These are phyloP conservation scores for Orbilia oligospora DNA, from an alignment of 2,329 filamentous ascomycete genomes.

Conservation along the genomic window DNA sequence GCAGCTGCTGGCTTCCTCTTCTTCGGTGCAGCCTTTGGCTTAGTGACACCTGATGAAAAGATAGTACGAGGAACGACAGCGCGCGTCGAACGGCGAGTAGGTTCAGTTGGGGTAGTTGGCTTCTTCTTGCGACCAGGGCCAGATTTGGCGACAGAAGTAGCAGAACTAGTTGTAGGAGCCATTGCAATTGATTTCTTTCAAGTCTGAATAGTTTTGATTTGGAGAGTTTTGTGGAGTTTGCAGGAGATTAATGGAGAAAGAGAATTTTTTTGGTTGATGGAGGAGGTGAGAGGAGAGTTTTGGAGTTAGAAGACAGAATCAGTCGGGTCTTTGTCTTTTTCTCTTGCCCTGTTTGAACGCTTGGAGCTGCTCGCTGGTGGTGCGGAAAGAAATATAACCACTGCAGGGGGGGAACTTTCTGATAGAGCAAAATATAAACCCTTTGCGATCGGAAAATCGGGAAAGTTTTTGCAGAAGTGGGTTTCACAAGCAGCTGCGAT, in stretches of 20 bases:
- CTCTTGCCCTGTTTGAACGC: neutral
- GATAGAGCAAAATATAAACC: slow-evolving; percentile 35
- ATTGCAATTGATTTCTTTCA: slow-evolving; percentile 26
- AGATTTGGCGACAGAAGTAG: slow-evolving; percentile 34
- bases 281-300: neutral
- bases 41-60: slow-evolving; percentile 48
- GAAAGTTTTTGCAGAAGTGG: slow-evolving; percentile 20
- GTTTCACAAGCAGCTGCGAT: slow-evolving; percentile 21
- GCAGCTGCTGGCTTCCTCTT: slow-evolving; percentile 35
- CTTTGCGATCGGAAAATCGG: slow-evolving; percentile 34
- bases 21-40: slow-evolving; percentile 46
- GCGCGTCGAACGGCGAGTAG: slow-evolving; percentile 52
- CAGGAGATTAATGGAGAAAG: slow-evolving; percentile 14
- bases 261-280: slow-evolving; percentile 19
- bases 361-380: slow-evolving; percentile 1
- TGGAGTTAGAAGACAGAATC: slow-evolving; percentile 6
- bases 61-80: slow-evolving; percentile 41
- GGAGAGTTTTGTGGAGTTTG: neutral
- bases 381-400: neutral
- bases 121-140: slow-evolving; percentile 54
- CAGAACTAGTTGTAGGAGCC: slow-evolving; percentile 39
- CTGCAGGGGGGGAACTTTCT: slow-evolving; percentile 17
- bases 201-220: neutral
- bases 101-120: slow-evolving; percentile 39
- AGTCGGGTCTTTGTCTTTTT: slow-evolving; percentile 24